A percentile compares a stretch with the other conserved stretches of the same genome.
Evolutionary conservation across 2,329 filamentous ascomycete genomes (phyloP).

Genomic region (Paecilomyces fulvus): DNA sequence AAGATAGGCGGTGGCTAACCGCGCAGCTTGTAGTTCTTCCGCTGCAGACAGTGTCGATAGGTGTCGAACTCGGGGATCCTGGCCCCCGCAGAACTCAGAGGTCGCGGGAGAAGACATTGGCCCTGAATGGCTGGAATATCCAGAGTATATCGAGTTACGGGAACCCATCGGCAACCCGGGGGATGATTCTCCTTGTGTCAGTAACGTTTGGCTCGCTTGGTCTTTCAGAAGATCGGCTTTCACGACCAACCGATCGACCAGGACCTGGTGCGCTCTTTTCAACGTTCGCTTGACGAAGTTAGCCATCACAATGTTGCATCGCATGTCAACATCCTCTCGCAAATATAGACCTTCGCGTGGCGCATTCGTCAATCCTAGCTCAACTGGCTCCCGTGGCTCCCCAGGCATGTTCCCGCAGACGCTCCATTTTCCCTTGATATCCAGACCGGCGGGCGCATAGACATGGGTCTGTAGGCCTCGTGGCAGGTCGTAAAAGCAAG

Average conservation of each 20-base stretch:
- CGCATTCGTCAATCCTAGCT: constrained; percentile 55
- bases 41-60: neutral
- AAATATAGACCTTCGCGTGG: constrained; percentile 65
- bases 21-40: neutral
- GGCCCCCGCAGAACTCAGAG: neutral
- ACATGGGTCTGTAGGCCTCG: constrained; percentile 71
- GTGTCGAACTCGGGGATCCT: neutral
- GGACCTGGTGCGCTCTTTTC: constrained; percentile 60
- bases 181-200: neutral
- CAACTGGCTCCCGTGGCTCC: constrained; percentile 56
- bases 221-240: constrained; percentile 32
- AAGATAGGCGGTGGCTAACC: neutral
- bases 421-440: constrained; percentile 70
- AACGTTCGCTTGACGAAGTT: constrained; percentile 73
- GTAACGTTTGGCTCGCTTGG: neutral
- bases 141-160: neutral
- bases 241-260: constrained; percentile 54
- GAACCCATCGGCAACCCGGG: neutral
- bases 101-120: neutral
- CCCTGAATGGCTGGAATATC: neutral
- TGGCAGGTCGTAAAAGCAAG: constrained; percentile 67
- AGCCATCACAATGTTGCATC: constrained; percentile 66
- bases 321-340: constrained; percentile 73
- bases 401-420: constrained; percentile 64
- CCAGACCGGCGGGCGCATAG: constrained; percentile 73